Evolutionary conservation across 257 asterid species (phyloP).

Genomic region (Fraxinus quadrangulata): DNA sequence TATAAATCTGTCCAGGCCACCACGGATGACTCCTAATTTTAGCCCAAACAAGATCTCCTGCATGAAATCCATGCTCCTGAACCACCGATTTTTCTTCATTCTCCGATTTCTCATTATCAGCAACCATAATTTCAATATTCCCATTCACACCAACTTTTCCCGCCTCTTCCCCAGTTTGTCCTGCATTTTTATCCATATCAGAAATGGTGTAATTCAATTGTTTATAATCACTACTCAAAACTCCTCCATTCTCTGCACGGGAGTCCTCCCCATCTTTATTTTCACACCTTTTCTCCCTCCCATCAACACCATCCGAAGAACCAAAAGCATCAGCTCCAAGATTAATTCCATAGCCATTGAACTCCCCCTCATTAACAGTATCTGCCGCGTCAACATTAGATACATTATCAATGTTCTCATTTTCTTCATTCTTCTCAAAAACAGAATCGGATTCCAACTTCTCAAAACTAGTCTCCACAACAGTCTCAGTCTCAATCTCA

Average conservation of each 20-base stretch:
- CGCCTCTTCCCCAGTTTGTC: background rate
- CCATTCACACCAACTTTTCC: background rate
- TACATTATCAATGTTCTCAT: background rate
- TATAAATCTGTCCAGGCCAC: conserved; percentile 93
- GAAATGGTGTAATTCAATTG: background rate
- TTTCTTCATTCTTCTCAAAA: background rate
- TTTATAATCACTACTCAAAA: background rate
- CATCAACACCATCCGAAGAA: background rate
- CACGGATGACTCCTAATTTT: conserved; percentile 75
- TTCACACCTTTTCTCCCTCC: background rate
- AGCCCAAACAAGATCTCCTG: conserved; percentile 91
- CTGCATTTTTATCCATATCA: background rate
- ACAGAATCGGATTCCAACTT: background rate
- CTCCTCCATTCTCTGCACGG: background rate
- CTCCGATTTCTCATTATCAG: conserved; percentile 12
- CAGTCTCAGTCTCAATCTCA: too few species aligned
- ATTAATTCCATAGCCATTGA: background rate
- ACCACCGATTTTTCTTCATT: conserved; percentile 31
- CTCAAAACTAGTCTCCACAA: background rate
- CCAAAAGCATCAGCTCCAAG: conserved; percentile 6
- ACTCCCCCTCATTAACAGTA: background rate
- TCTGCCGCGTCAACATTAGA: background rate
- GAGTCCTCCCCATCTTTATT: background rate
- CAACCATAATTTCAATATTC: background rate
- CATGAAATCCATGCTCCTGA: conserved; percentile 39